phyloP scores from a whole-genome alignment of 1,284 basidiomycete genomes.

The Malassezia yamatoensis region DNA sequence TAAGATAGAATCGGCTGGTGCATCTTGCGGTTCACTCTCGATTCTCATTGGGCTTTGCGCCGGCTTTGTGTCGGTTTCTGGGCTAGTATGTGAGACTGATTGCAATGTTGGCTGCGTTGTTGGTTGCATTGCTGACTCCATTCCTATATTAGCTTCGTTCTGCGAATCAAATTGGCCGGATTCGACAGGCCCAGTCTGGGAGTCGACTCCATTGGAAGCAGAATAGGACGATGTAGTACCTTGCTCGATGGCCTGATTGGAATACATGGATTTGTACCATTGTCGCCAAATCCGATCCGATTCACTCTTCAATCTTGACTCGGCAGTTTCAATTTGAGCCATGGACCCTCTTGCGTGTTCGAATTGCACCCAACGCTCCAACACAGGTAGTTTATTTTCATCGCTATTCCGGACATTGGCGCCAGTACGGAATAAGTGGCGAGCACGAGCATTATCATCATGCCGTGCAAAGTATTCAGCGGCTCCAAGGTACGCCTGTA shows the following conservation, averaged over 20 bases:
- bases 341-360: slow-evolving; percentile 72
- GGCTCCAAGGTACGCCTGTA: slow-evolving; percentile 22
- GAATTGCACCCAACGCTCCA: slow-evolving; percentile 75
- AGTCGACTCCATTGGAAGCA: too few species aligned
- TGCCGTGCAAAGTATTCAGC: slow-evolving; percentile 28
- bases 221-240: too few species aligned
- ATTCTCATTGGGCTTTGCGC: not conserved
- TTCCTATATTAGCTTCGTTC: too few species aligned
- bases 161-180: too few species aligned
- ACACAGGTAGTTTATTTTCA: slow-evolving; percentile 56
- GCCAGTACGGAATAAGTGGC: slow-evolving; percentile 25
- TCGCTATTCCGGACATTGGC: slow-evolving; percentile 17
- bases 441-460: slow-evolving; percentile 27
- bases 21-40: not conserved
- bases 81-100: not conserved
- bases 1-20: not conserved
- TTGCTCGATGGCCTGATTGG: not conserved
- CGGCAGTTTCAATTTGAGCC: slow-evolving; percentile 59
- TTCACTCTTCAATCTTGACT: slow-evolving; percentile 34
- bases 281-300: slow-evolving; percentile 55
- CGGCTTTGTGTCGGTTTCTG: not conserved
- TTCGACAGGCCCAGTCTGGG: too few species aligned
- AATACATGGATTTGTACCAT: slow-evolving; percentile 48
- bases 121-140: slow-evolving; percentile 51
- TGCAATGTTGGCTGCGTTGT: not conserved